Percentiles rank a stretch among this genome's conserved stretches.
These are phyloP conservation scores for Stephanodiscus triporus DNA, from an alignment of 108 stramenopile genomes.

Conservation along the genomic window DNA sequence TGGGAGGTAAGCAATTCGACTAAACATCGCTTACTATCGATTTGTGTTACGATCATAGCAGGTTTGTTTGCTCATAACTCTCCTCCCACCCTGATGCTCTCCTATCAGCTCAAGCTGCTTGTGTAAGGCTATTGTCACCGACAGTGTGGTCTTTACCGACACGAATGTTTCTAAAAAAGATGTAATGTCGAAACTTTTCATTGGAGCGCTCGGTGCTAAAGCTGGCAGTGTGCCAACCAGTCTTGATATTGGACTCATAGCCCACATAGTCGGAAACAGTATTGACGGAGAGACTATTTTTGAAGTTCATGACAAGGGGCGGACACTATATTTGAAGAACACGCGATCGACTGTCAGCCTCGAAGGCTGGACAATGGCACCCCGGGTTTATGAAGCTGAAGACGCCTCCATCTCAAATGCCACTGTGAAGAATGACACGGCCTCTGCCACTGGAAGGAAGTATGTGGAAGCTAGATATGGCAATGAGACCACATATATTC, in stretches of 20 bases:
- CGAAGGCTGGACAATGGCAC: slow-evolving; percentile 30
- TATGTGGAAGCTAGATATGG: slow-evolving; percentile 23
- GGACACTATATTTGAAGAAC: slow-evolving; percentile 54
- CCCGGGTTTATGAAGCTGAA: slow-evolving; percentile 43
- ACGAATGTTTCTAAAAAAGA: slow-evolving; percentile 5
- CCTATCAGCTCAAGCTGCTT: slow-evolving; percentile 37
- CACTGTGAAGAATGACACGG: slow-evolving; percentile 8
- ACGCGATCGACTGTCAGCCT: slow-evolving; percentile 48
- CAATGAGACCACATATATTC: slow-evolving; percentile 17
- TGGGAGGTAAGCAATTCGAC: slow-evolving; percentile 15
- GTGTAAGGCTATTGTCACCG: slow-evolving; percentile 47
- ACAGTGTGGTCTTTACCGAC: slow-evolving; percentile 46
- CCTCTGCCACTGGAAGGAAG: slow-evolving; percentile 20
- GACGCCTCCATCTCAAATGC: slow-evolving; percentile 28
- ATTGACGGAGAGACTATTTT: slow-evolving; percentile 57
- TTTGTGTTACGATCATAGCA: neutral
- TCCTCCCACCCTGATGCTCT: neutral
- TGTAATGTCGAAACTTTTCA: slow-evolving; percentile 37
- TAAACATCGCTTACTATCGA: neutral
- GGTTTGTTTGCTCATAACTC: neutral
- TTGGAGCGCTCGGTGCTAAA: slow-evolving; percentile 45
- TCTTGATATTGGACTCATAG: slow-evolving; percentile 27
- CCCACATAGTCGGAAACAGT: slow-evolving; percentile 27
- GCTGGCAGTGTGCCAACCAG: slow-evolving; percentile 13
- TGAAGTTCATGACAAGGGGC: slow-evolving; percentile 54